These are phyloP conservation scores for Phaffomyces thermotolerans DNA, from an alignment of 805 yeast genomes.

Conservation along the genomic window DNA sequence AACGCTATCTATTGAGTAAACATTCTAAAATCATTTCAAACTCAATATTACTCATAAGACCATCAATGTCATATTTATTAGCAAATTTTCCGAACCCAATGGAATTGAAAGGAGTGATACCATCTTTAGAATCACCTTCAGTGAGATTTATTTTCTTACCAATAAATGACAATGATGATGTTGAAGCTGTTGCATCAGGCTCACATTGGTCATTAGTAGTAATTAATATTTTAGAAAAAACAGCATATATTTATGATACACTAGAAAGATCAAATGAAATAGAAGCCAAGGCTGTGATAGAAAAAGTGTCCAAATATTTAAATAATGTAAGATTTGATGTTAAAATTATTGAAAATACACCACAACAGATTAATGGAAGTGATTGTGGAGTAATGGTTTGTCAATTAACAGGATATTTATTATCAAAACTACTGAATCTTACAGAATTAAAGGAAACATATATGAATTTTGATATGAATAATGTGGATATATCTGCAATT, in stretches of 20 bases:
- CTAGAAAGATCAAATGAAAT: slow-evolving; percentile 27
- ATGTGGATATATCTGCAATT: slow-evolving; percentile 39
- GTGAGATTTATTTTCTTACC: slow-evolving; percentile 57
- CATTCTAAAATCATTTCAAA: slow-evolving; percentile 20
- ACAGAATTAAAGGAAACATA: slow-evolving; percentile 20
- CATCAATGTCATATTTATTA: slow-evolving; percentile 58
- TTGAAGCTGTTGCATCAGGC: slow-evolving; percentile 56
- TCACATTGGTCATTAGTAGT: slow-evolving; percentile 72
- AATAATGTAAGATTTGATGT: slow-evolving; percentile 16
- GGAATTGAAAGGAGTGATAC: slow-evolving; percentile 37
- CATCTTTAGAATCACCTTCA: slow-evolving; percentile 28
- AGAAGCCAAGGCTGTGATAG: slow-evolving; percentile 17
- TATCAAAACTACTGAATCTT: slow-evolving; percentile 27
- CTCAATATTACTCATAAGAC: slow-evolving; percentile 40
- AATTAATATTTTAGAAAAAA: slow-evolving; percentile 39
- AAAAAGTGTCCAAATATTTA: slow-evolving; percentile 19
- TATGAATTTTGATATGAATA: slow-evolving; percentile 33
- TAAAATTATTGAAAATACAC: slow-evolving; percentile 26
- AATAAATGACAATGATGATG: slow-evolving; percentile 56
- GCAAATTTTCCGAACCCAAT: slow-evolving; percentile 44
- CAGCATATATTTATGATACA: slow-evolving; percentile 51
- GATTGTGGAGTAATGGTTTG: slow-evolving; percentile 48
- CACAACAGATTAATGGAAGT: slow-evolving; percentile 58
- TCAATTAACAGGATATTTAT: slow-evolving; percentile 30
- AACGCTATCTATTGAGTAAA: slow-evolving; percentile 25